These are phyloP conservation scores for Neurospora discreta DNA, from an alignment of 495 filamentous ascomycete species.

Conservation along the genomic window DNA sequence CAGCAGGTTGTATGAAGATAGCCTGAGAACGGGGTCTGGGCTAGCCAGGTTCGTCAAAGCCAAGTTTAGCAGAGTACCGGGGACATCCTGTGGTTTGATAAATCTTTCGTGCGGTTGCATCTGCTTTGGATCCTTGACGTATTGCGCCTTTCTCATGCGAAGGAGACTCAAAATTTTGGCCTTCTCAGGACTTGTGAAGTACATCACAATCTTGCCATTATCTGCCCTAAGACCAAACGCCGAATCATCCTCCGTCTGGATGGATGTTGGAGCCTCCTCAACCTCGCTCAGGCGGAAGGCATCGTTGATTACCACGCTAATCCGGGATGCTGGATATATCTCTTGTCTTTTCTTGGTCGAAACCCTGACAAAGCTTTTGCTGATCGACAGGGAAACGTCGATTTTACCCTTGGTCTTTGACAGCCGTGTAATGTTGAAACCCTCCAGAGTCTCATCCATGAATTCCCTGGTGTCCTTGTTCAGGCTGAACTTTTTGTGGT, in stretches of 20 bases:
- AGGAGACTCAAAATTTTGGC: conserved; percentile 49
- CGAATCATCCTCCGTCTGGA: conserved; percentile 53
- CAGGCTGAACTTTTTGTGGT: conserved; percentile 48
- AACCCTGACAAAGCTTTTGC: conserved; percentile 55
- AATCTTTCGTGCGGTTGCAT: conserved; percentile 47
- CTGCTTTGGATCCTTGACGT: conserved; percentile 46
- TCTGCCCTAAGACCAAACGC: conserved; percentile 55
- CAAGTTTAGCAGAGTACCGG: conserved; percentile 53
- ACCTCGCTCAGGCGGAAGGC: conserved; percentile 54
- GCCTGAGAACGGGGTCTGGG: conserved; percentile 41
- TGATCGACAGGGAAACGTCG: conserved; percentile 53
- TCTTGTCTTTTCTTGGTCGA: conserved; percentile 57
- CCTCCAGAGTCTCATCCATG: conserved; percentile 49
- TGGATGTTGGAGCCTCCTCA: conserved; percentile 50
- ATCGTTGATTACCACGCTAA: conserved; percentile 53
- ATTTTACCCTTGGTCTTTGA: conserved; percentile 57
- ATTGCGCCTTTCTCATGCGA: conserved; percentile 46
- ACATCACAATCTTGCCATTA: conserved; percentile 56
- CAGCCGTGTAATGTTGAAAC: conserved; percentile 51
- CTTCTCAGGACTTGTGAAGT: conserved; percentile 52
- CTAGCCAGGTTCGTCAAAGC: conserved; percentile 53
- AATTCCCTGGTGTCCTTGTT: conserved; percentile 58
- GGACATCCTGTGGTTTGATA: conserved; percentile 56
- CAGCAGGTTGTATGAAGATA: conserved; percentile 53
- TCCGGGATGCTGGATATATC: conserved; percentile 43